Evolutionary conservation across 2,329 filamentous ascomycete genomes (phyloP).

Genomic region (Penicillium aurantiogriseum): DNA sequence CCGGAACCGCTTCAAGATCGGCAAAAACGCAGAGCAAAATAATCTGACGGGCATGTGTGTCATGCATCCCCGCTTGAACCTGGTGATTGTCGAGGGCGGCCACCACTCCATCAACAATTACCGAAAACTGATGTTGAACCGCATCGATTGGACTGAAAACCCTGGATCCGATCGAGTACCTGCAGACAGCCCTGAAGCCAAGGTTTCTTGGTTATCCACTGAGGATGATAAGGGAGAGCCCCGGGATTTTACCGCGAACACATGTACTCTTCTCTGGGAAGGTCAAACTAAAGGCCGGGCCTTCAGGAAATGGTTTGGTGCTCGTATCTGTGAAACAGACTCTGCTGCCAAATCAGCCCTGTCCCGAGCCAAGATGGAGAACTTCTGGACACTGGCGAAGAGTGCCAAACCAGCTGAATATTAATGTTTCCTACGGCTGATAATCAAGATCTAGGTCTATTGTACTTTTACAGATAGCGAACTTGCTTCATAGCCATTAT

Average conservation of each 20-base stretch:
- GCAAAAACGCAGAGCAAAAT: constrained; percentile 86
- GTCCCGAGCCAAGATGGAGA: constrained; percentile 82
- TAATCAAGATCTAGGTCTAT: neutral
- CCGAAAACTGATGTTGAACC: constrained; percentile 88
- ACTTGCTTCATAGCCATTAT: constrained; percentile 2
- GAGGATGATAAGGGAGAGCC: constrained; percentile 74
- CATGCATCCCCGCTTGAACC: constrained; percentile 81
- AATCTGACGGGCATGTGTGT: constrained; percentile 86
- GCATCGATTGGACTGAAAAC: constrained; percentile 94
- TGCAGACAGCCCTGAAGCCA: constrained; percentile 60
- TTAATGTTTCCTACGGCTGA: constrained; percentile 7
- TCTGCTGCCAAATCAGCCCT: constrained; percentile 80
- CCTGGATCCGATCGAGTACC: constrained; percentile 60
- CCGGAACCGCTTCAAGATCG: constrained; percentile 89
- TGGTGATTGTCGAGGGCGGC: constrained; percentile 91
- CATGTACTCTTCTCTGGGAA: constrained; percentile 83
- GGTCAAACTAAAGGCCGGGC: constrained; percentile 76
- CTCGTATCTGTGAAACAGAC: constrained; percentile 88
- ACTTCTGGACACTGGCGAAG: constrained; percentile 90
- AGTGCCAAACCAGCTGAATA: constrained; percentile 48
- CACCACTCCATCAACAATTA: constrained; percentile 78
- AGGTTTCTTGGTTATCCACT: constrained; percentile 72
- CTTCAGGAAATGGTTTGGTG: constrained; percentile 83
- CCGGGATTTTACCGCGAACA: constrained; percentile 79
- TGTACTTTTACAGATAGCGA: constrained; percentile 10